These are phyloP conservation scores for Pestalotiopsis sp. DNA, from an alignment of 2,329 filamentous ascomycete genomes.

Conservation along the genomic window DNA sequence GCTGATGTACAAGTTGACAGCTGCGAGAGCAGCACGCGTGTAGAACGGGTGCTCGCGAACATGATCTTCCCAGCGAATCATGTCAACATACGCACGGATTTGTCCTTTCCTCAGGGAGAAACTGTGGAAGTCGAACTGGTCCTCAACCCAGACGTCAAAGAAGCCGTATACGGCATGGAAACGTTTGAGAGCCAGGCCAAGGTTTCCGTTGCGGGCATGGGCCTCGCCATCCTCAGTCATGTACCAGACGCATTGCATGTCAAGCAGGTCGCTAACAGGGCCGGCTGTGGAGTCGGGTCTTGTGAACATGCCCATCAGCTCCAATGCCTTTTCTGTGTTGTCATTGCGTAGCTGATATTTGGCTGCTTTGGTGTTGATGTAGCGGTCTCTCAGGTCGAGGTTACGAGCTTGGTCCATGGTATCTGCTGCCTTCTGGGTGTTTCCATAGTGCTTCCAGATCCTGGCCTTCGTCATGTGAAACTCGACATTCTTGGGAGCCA, in stretches of 20 bases:
- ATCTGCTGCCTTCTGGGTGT: conserved; percentile 78
- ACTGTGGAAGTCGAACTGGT: conserved; percentile 98
- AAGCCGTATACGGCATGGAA: conserved; percentile 89
- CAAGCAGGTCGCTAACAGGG: conserved; percentile 85
- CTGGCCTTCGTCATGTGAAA: conserved; percentile 95
- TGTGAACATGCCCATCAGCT: conserved; percentile 93
- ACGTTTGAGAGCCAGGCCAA: conserved; percentile 87
- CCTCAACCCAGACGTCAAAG: conserved; percentile 97
- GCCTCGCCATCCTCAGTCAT: conserved; percentile 94
- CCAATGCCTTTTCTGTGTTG: conserved; percentile 82
- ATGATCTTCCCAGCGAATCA: conserved; percentile 94
- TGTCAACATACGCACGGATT: conserved; percentile 91
- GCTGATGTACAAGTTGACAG: conserved; percentile 78
- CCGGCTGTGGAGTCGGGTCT: conserved; percentile 87
- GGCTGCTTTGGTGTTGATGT: conserved; percentile 97
- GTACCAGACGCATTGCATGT: conserved; percentile 99
- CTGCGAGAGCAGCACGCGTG: conserved; percentile 78
- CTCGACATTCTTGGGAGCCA: conserved; percentile 82
- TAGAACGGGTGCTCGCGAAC: conserved; percentile 93
- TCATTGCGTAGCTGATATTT: conserved; percentile 96
- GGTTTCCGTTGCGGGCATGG: conserved; percentile 79
- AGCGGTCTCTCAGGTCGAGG: conserved; percentile 87
- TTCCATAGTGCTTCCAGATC: conserved; percentile 89
- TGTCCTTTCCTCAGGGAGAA: conserved; percentile 98
- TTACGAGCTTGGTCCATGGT: conserved; percentile 86